Conservation (phyloP, 805 yeast genomes). For the Danielozyma ontarioensis region DNA sequence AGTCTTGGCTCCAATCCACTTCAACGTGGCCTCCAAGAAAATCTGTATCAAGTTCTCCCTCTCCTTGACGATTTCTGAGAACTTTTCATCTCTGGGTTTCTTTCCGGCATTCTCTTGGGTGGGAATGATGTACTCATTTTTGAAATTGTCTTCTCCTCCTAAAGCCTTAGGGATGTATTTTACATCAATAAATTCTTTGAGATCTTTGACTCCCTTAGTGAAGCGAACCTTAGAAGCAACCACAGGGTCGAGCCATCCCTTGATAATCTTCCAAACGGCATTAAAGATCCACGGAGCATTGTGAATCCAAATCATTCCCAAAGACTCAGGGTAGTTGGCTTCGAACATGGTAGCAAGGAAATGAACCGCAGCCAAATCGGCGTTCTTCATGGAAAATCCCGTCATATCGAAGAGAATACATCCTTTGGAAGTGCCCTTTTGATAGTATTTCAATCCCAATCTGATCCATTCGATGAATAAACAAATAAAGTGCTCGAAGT, state of each 20-base stretch:
- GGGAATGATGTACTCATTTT: constrained; percentile 60
- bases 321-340: constrained; percentile 93
- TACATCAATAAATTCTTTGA: constrained; percentile 55
- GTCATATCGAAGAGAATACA: constrained; percentile 74
- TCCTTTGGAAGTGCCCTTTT: constrained; percentile 2
- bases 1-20: constrained; percentile 70
- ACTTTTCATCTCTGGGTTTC: constrained; percentile 31
- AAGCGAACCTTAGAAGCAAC: constrained; percentile 88
- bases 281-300: constrained; percentile 97
- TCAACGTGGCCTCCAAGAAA: constrained; percentile 60
- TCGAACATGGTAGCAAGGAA: constrained; percentile 86
- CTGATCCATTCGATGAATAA: constrained; percentile 61
- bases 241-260: constrained; percentile 94
- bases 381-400: constrained; percentile 83
- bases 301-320: constrained; percentile 80
- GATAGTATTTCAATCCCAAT: constrained; percentile 8
- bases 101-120: constrained; percentile 49
- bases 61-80: constrained; percentile 41
- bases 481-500: constrained; percentile 13
- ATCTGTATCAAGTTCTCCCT: constrained; percentile 50
- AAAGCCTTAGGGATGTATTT: constrained; percentile 61
- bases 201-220: constrained; percentile 65
- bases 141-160: constrained; percentile 67
- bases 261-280: constrained; percentile 90
- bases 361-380: constrained; percentile 90